Evolutionary conservation across 2,329 filamentous ascomycete genomes (phyloP).

Genomic region (Dothidotthia symphoricarpi): DNA sequence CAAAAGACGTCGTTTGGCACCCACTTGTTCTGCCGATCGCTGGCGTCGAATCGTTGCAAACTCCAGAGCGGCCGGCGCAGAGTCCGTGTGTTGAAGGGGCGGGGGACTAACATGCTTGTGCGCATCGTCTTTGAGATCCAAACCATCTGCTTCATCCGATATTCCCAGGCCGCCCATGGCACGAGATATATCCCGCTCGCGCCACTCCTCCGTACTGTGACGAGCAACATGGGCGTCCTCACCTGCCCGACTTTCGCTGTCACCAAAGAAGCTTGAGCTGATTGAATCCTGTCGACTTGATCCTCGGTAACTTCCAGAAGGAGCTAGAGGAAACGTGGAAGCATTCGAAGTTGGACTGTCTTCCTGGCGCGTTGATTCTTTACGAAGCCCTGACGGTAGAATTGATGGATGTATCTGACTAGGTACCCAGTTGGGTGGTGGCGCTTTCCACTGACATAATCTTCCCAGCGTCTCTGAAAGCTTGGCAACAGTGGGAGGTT

Average conservation of each 20-base stretch:
- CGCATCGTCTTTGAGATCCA: constrained; percentile 34
- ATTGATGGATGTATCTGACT: constrained; percentile 42
- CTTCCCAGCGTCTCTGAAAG: constrained; percentile 82
- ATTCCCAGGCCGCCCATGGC: constrained; percentile 71
- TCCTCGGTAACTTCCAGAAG: constrained; percentile 72
- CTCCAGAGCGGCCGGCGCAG: constrained; percentile 60
- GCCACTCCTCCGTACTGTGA: constrained; percentile 75
- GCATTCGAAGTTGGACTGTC: constrained; percentile 81
- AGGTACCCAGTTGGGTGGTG: constrained; percentile 59
- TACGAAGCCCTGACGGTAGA: constrained; percentile 61
- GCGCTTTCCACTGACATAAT: constrained; percentile 90
- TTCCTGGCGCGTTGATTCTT: constrained; percentile 62
- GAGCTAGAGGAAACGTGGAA: constrained; percentile 69
- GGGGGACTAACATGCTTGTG: constrained; percentile 36
- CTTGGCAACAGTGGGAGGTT: constrained; percentile 91
- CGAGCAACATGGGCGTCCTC: constrained; percentile 77
- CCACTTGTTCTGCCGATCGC: constrained; percentile 71
- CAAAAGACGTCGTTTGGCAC: constrained; percentile 69
- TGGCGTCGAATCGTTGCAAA: constrained; percentile 54
- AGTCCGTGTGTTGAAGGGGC: constrained; percentile 47
- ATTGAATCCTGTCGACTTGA: constrained; percentile 88
- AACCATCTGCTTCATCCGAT: constrained; percentile 57
- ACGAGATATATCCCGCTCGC: constrained; percentile 54
- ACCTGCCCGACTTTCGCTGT: constrained; percentile 69
- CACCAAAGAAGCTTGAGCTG: constrained; percentile 82